Evolutionary conservation across 2,329 filamentous ascomycete species (phyloP), one percentile per base, ranked within the genome.

Genomic region (Aspergillus sp.): DNA sequence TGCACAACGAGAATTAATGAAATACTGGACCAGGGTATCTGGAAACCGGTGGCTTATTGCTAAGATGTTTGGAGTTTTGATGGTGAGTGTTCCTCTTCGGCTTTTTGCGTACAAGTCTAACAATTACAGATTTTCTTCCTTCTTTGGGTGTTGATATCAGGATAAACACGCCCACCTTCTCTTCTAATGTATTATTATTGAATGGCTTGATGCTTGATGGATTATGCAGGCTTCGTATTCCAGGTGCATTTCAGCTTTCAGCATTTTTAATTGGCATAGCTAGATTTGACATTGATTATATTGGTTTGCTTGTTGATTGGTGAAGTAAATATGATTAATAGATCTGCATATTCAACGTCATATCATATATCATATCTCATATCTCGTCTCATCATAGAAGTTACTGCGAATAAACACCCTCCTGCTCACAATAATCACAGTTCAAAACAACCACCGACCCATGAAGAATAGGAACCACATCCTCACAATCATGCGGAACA

Each of bases 1-100:
- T 12, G 93, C 93, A 5, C 93, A 98, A 65, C 79, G 90, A 50
- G 91, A 98, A 69, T 66, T 98, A 60, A 81, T 98, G 71, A 96
- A 96, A 67, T 98, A 97, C 70, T 98, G 93, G 91, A 86, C 82
- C 27, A 79, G 90, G 33, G 90, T 97, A 27, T 93, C 89, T 44
- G 89, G 90, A 50, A 98, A 98, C 72, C 79, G 93, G 52, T 97
- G 91, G 93, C 72, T 98, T 52, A 84, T 97, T 56, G 90, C 90
- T 35, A 88, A 86, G 65, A 83, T 83, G 80, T 76, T 78, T 65
- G 75, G 91, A 48, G 88, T 96, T 39, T 70, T 97, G 57, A 96
- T 96, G 90, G 71, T 75, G 54, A 30, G 67, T 56, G 7, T 34
- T 34, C 43, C 13, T 26, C 19, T n/a, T 38, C 27, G n/a, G 26